Conservation (phyloP, 371 early-diverging fungal species). For the Coemansia sp. region DNA sequence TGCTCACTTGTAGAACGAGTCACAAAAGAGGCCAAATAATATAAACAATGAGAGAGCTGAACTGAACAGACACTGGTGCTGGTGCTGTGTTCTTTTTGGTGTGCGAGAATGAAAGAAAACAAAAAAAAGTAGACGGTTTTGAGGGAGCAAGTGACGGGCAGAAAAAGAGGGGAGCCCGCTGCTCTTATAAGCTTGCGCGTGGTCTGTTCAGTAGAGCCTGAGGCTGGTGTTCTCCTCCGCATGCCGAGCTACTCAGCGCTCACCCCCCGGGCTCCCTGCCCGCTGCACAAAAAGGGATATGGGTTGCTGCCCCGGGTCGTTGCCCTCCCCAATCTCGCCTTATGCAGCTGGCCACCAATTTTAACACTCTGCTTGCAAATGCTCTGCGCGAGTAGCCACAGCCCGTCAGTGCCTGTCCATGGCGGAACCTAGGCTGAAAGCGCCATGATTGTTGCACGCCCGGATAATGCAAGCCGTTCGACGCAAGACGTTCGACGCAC, state of each 20-base stretch:
- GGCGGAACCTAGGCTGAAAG: too few species aligned
- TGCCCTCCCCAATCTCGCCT: background rate
- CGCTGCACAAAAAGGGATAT: background rate
- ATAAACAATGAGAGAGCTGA: slow-evolving; percentile 2
- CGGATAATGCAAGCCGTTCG: too few species aligned
- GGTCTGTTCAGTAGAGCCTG: slow-evolving; percentile 18
- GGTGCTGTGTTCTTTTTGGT: background rate
- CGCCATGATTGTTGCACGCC: too few species aligned
- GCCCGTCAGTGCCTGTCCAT: too few species aligned
- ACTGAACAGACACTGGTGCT: background rate
- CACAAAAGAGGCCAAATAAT: background rate
- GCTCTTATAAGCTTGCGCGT: slow-evolving; percentile 5
- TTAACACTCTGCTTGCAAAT: background rate
- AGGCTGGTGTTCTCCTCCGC: slow-evolving; percentile 22
- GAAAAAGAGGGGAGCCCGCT: slow-evolving; percentile 14
- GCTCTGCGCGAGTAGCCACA: too few species aligned
- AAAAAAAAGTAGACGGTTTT: background rate
- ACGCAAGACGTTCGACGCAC: too few species aligned
- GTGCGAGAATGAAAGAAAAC: slow-evolving; percentile 11
- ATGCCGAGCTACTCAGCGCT: slow-evolving; percentile 6
- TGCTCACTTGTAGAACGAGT: too few species aligned
- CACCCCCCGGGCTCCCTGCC: background rate
- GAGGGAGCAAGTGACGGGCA: background rate
- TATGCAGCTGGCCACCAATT: slow-evolving; percentile 1
- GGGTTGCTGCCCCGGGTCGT: background rate